These are phyloP conservation scores for Colletotrichum tabaci DNA, from an alignment of 2,329 filamentous ascomycete species.

Conservation along the genomic window DNA sequence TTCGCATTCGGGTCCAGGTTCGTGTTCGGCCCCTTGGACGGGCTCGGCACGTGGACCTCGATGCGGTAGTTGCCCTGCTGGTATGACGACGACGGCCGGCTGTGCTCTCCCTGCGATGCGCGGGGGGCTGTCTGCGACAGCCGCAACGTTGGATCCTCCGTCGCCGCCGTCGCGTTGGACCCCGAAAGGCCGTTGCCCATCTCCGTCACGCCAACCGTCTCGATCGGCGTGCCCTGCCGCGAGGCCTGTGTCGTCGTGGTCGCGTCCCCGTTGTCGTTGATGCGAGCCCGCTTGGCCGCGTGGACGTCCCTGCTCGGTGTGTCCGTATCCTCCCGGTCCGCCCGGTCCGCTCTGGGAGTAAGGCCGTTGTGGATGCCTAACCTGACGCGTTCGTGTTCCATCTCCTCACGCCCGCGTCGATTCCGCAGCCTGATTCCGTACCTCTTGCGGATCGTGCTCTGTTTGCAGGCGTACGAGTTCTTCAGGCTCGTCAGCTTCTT, in stretches of 20 bases:
- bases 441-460: conserved; percentile 70
- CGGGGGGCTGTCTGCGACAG: background rate
- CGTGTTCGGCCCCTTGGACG: background rate
- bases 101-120: background rate
- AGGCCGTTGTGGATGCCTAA: conserved; percentile 46
- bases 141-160: conserved; percentile 53
- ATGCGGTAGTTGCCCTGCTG: conserved; percentile 22
- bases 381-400: conserved; percentile 60
- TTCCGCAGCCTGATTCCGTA: conserved; percentile 70
- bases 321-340: too few relatives aligned
- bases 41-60: conserved; percentile 18
- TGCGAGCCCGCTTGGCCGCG: conserved; percentile 32
- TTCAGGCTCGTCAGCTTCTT: conserved; percentile 58
- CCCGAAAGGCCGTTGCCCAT: conserved; percentile 55
- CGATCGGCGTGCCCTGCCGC: conserved; percentile 26
- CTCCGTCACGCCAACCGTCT: conserved; percentile 50
- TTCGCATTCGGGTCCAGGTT: too few relatives aligned
- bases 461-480: conserved; percentile 69
- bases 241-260: background rate
- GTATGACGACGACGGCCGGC: conserved; percentile 19
- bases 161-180: conserved; percentile 54
- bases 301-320: conserved; percentile 6
- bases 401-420: conserved; percentile 62
- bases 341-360: background rate
- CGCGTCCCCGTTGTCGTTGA: conserved; percentile 20